These are phyloP conservation scores for Casuarina cunninghamiana DNA, from an alignment of 306 rosid species.

Conservation along the genomic window DNA sequence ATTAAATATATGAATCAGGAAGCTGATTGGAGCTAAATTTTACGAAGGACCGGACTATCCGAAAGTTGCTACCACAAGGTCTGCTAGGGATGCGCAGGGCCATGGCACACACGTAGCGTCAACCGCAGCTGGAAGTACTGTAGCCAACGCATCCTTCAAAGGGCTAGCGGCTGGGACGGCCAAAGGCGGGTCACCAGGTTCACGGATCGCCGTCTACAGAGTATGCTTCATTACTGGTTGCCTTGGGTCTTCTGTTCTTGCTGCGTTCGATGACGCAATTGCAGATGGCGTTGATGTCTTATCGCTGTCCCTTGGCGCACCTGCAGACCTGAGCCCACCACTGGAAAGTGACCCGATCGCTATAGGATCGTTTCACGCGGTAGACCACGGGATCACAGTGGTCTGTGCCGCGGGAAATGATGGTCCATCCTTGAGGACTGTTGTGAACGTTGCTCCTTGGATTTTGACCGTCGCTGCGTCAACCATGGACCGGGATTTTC, in stretches of 20 bases:
- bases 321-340: neutral
- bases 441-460: conserved; percentile 73
- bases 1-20: conserved; percentile 31
- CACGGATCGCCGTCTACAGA: conserved; percentile 68
- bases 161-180: conserved; percentile 67
- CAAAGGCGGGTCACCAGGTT: conserved; percentile 68
- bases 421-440: conserved; percentile 40
- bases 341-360: conserved; percentile 51
- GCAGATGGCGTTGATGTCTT: conserved; percentile 72
- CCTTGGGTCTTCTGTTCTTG: conserved; percentile 55
- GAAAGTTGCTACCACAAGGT: conserved; percentile 17
- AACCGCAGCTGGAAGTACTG: conserved; percentile 67
- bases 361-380: conserved; percentile 84
- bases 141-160: conserved; percentile 53
- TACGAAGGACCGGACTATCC: conserved; percentile 25
- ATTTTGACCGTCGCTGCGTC: conserved; percentile 80
- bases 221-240: conserved; percentile 55
- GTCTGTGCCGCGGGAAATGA: conserved; percentile 77
- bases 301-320: conserved; percentile 66
- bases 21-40: conserved; percentile 83
- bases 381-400: conserved; percentile 59
- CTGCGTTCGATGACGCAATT: conserved; percentile 77
- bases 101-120: conserved; percentile 85
- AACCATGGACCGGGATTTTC: conserved; percentile 68
- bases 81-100: conserved; percentile 45